Base-by-base conservation (phyloP, 129 eudicot species). In the Scalesia atractyloides region DNA sequence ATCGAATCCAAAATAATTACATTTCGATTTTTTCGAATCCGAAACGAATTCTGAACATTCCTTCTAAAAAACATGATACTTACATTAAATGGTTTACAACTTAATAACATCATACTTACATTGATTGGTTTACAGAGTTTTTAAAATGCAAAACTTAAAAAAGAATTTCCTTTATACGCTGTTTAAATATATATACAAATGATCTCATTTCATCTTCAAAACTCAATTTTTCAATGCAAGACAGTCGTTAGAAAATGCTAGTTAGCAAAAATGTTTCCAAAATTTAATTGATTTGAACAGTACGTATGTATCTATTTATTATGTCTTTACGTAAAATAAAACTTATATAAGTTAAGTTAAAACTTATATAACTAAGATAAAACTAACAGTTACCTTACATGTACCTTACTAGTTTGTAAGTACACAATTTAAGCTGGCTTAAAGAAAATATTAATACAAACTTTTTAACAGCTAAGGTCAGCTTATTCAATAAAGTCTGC, bases 401-500 rank as follows among this genome's bases (percentile, higher is more conserved):
- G 48, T 22, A 63, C 68, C 66, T 60, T 60, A 60, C 44, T 60
- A 30, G 44, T 24, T 3, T 26, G 65, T 60, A 17, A 30, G 43
- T 26, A 60, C 43, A 30, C 11, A 10, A 33, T 60, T 5, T 19
- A 37, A 63, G 49, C 49, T 63, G 68, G 14, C 51, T 70, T 64
- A 54, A 70, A 70, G 67, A 57, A 72, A 39, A 26, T 17, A 51
- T 59, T 20, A 72, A 59, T 24, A 14, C n/a, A 51, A 73, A 26
- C 68, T 41, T 73, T 73, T 61, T 49, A 61, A 41, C 70, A 26
- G 49, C 70, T 17, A 61, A 48, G 12, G 54, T 48, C 69, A 68
- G 52, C 46, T 34, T 30, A 59, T 58, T 76, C 37, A 76, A 47
- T 68, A n/a, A 48, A 60, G 53, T 39, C 12, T 17, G 34, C 43